These are phyloP conservation scores for Juglanconis oblonga DNA, from an alignment of 2,329 filamentous ascomycete genomes.

Conservation along the genomic window DNA sequence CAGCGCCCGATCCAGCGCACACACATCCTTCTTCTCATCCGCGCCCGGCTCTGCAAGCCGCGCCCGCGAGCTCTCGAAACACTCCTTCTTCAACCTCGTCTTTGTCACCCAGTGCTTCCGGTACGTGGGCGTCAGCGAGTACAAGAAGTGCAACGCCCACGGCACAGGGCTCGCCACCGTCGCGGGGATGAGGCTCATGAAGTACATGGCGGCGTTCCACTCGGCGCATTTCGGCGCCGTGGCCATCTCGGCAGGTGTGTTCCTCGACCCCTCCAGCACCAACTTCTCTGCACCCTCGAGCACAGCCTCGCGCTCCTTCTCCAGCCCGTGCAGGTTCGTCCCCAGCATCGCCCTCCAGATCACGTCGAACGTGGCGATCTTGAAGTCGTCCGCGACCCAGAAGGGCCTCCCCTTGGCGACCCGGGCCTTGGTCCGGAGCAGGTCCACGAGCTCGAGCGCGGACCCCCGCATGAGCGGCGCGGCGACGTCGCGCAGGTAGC, in stretches of 20 bases:
- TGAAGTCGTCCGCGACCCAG: slow-evolving; percentile 15
- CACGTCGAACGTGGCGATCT: slow-evolving; percentile 14
- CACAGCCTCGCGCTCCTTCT: slow-evolving; percentile 24
- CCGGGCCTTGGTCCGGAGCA: slow-evolving; percentile 20
- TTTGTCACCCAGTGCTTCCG: slow-evolving; percentile 10
- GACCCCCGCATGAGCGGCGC: slow-evolving; percentile 11
- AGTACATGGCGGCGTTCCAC: slow-evolving; percentile 10
- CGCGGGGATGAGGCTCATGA: slow-evolving; percentile 4
- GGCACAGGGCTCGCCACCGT: slow-evolving; percentile 10
- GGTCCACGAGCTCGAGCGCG: slow-evolving; percentile 20
- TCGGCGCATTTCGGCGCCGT: slow-evolving; percentile 7
- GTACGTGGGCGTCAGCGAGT: slow-evolving; percentile 13
- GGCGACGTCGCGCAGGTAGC: slow-evolving; percentile 10
- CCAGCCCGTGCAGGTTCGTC: slow-evolving; percentile 4
- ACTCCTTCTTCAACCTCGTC: neutral
- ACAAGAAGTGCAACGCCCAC: slow-evolving; percentile 4
- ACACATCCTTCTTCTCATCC: slow-evolving; percentile 4
- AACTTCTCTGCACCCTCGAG: slow-evolving; percentile 27
- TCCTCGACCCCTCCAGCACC: slow-evolving; percentile 11
- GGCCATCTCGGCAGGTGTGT: neutral
- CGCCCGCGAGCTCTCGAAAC: slow-evolving; percentile 1
- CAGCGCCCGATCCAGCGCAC: slow-evolving; percentile 9
- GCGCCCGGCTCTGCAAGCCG: slow-evolving; percentile 6
- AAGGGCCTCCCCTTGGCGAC: slow-evolving; percentile 18
- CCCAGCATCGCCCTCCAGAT: slow-evolving; percentile 16